These are phyloP conservation scores for Venturia effusa DNA, from an alignment of 2,329 filamentous ascomycete species.

Conservation along the genomic window DNA sequence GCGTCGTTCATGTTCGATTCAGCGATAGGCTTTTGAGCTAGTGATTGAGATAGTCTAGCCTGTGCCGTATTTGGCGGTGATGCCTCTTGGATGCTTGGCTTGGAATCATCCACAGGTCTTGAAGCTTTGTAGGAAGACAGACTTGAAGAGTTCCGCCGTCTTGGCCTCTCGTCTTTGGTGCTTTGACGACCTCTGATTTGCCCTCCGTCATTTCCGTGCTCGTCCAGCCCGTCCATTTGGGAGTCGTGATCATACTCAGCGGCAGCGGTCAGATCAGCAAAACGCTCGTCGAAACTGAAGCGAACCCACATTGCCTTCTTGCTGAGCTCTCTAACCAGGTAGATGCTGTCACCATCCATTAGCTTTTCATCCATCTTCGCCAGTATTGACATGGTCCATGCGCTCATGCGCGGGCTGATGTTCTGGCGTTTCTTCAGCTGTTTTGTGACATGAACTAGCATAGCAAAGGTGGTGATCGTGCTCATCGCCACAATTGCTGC, in stretches of 20 bases:
- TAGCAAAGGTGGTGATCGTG: not conserved
- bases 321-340: slow-evolving; percentile 66
- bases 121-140: not conserved
- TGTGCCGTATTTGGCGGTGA: not conserved
- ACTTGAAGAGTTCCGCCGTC: not conserved
- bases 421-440: slow-evolving; percentile 32
- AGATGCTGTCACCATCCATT: slow-evolving; percentile 64
- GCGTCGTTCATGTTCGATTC: not conserved
- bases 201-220: not conserved
- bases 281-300: slow-evolving; percentile 42
- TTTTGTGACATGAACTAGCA: slow-evolving; percentile 3
- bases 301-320: slow-evolving; percentile 59
- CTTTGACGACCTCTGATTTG: slow-evolving; percentile 20
- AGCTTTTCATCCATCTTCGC: slow-evolving; percentile 64
- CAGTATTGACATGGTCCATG: slow-evolving; percentile 79
- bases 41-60: not conserved
- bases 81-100: not conserved
- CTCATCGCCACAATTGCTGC: not conserved
- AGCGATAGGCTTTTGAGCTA: not conserved
- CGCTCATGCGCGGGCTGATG: slow-evolving; percentile 53
- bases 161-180: slow-evolving; percentile 15
- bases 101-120: not conserved
- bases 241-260: slow-evolving; percentile 26
- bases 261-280: slow-evolving; percentile 32
- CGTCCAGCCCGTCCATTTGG: slow-evolving; percentile 21